Evolutionary conservation across 192 early-diverging fungal genomes (phyloP).

Genomic region (Dispira parvispora): DNA sequence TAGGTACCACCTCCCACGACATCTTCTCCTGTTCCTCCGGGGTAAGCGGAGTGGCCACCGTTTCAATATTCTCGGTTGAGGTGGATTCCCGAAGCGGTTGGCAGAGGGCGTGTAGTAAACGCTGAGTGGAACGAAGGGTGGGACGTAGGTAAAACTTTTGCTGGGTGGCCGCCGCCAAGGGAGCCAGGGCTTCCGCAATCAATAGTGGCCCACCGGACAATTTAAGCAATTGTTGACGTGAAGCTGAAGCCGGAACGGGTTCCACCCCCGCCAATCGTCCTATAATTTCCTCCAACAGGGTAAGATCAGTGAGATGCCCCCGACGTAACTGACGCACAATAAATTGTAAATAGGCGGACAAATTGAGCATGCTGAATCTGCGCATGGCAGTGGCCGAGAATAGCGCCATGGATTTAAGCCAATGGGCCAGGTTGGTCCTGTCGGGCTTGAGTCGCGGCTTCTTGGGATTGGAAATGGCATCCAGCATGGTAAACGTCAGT

Average conservation of each 20-base stretch:
- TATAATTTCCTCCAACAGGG: conserved; percentile 52
- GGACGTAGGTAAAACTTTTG: neutral
- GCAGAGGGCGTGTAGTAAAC: neutral
- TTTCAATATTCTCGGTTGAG: neutral
- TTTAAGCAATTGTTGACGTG: neutral
- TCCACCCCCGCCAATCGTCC: conserved; percentile 55
- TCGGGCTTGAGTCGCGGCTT: conserved; percentile 43
- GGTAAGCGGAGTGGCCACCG: conserved; percentile 20
- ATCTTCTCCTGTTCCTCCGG: conserved; percentile 40
- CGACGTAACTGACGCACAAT: conserved; percentile 40
- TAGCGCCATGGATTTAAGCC: conserved; percentile 42
- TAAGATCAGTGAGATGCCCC: conserved; percentile 38
- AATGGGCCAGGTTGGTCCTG: conserved; percentile 36
- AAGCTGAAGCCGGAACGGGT: conserved; percentile 11
- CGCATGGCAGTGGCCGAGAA: conserved; percentile 49
- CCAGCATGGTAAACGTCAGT: conserved; percentile 45
- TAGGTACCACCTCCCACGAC: conserved; percentile 9
- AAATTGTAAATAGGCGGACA: conserved; percentile 41
- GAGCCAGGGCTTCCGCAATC: conserved; percentile 1
- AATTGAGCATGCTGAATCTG: conserved; percentile 46
- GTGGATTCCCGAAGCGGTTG: neutral
- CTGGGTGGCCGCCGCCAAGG: neutral
- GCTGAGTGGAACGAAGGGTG: neutral
- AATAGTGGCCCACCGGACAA: conserved; percentile 3
- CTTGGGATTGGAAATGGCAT: conserved; percentile 35